A percentile compares a stretch with the other conserved stretches of the same genome.
phyloP scores from a whole-genome alignment of 345 rosid genomes.

The Stellera chamaejasme region DNA sequence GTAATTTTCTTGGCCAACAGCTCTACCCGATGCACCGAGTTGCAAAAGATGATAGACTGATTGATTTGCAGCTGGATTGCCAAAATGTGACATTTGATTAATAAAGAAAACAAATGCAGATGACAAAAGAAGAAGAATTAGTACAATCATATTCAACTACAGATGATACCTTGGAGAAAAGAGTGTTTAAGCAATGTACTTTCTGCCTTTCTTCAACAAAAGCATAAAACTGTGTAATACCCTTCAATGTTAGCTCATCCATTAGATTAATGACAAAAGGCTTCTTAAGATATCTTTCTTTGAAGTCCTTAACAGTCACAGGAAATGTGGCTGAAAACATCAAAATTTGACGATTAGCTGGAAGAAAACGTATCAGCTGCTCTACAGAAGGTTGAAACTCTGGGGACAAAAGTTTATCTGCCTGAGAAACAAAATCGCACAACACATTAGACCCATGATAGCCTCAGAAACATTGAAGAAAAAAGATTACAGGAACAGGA shows the following conservation, averaged over 20 bases:
- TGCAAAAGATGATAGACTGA: slow-evolving; percentile 97
- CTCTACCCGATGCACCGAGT: slow-evolving; percentile 97
- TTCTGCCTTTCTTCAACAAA: slow-evolving; percentile 99
- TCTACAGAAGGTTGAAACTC: slow-evolving; percentile 97
- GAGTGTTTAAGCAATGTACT: slow-evolving; percentile 98
- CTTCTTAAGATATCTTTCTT: slow-evolving; percentile 75
- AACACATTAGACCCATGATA: slow-evolving; percentile 27
- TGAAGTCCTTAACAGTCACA: slow-evolving; percentile 95
- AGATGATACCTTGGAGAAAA: slow-evolving; percentile 83
- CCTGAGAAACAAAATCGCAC: slow-evolving; percentile 39
- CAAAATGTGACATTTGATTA: background rate
- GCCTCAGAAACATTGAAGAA: too few relatives aligned
- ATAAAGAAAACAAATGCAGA: slow-evolving; percentile 7
- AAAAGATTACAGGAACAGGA: background rate
- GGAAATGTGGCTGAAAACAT: slow-evolving; percentile 99
- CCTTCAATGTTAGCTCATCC: slow-evolving; percentile 98
- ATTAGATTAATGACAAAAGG: slow-evolving; percentile 95
- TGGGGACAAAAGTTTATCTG: slow-evolving; percentile 95
- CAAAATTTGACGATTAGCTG: slow-evolving; percentile 75
- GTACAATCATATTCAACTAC: background rate
- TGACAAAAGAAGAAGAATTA: background rate
- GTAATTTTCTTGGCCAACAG: slow-evolving; percentile 98
- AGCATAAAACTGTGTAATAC: slow-evolving; percentile 95
- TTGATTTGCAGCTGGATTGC: slow-evolving; percentile 89
- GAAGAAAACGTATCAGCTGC: slow-evolving; percentile 87